phyloP scores from a whole-genome alignment of 352 stramenopile genomes.

The Plasmopara halstedii region DNA sequence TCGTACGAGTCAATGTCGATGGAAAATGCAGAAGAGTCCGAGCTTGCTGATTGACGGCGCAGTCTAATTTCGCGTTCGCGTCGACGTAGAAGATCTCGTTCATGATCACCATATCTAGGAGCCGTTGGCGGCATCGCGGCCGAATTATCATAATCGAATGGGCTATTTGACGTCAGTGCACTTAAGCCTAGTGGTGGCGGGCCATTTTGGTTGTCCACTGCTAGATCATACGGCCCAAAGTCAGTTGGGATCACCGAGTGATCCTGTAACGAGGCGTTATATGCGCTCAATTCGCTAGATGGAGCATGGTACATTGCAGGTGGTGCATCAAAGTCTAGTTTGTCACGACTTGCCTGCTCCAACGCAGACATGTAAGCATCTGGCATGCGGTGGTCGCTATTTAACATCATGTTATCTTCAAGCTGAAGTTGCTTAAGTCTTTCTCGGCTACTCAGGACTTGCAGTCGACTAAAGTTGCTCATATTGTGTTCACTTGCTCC shows the following conservation, averaged over 20 bases:
- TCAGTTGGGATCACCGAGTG: constrained; percentile 9
- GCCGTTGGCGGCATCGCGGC: constrained; percentile 2
- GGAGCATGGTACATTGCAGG: constrained; percentile 18
- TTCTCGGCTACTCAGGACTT: constrained; percentile 28
- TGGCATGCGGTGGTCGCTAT: constrained; percentile 19
- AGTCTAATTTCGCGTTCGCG: constrained; percentile 15
- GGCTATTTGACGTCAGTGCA: constrained; percentile 21
- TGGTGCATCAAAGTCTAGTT: constrained; percentile 19
- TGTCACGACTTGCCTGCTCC: constrained; percentile 26
- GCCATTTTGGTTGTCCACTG: constrained; percentile 7
- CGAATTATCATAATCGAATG: constrained; percentile 10
- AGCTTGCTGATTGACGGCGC: constrained; percentile 43
- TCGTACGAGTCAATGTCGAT: constrained; percentile 71
- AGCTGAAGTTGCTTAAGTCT: constrained; percentile 20
- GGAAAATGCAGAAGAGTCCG: constrained; percentile 48
- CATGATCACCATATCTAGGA: constrained; percentile 5
- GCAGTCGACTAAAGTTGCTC: constrained; percentile 27
- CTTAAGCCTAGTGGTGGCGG: constrained; percentile 26
- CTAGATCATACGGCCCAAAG: constrained; percentile 19
- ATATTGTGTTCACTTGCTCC: constrained; percentile 9
- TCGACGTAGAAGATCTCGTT: constrained; percentile 10
- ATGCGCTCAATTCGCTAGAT: constrained; percentile 20
- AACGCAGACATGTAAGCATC: constrained; percentile 28
- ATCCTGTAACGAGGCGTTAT: constrained; percentile 14
- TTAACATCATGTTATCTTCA: constrained; percentile 20